Evolutionary conservation across 495 filamentous ascomycete genomes (phyloP), one percentile per base, ranked within the genome.

Genomic region (Chaetomium cochliodes): DNA sequence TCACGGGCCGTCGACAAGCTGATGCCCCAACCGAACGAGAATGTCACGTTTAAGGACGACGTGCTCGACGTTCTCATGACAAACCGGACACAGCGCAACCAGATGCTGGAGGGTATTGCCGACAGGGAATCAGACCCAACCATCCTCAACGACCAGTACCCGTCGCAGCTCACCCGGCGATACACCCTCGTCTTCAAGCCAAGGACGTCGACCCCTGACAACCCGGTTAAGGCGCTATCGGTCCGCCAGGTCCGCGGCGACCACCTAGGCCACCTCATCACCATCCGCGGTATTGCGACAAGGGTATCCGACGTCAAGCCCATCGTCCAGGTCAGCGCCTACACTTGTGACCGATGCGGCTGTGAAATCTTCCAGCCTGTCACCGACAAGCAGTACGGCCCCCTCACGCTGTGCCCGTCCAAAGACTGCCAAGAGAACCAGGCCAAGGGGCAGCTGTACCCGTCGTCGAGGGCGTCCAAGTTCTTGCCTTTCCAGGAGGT

Each of bases 401-500:
- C 94, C 4, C 82, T 98, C 66, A 84, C 87, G 4, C 85, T 90
- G 69, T 98, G 94, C 75, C 84, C 91, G 26, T 96, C 93, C 9
- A 77, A 87, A 15, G 93, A 97, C 68, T 98, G 94, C 79, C 86
- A 89, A 73, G 84, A 83, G 60, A 98, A 98, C 77, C 90, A 96
- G 74, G 84, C 90, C 64, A 96, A 92, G 74, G 94, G 94, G 37
- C 92, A 97, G 72, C 83, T 98, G 42, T 92, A 94, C 76, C 87
- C 93, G 47, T 96, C 92, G 0, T 96, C 93, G 1, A 85, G 94
- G 65, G 94, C 96, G 0, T 97, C 93, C 37, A 98, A 98, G 73
- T 98, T 97, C 73, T 77, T 96, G 70, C 92, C 94, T 5, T 98
- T 98, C 84, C 94, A 98, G 76, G 94, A 98, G 77, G 88, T 98